Conservation (phyloP, 805 yeast genomes). For the Nakazawaea sp. region DNA sequence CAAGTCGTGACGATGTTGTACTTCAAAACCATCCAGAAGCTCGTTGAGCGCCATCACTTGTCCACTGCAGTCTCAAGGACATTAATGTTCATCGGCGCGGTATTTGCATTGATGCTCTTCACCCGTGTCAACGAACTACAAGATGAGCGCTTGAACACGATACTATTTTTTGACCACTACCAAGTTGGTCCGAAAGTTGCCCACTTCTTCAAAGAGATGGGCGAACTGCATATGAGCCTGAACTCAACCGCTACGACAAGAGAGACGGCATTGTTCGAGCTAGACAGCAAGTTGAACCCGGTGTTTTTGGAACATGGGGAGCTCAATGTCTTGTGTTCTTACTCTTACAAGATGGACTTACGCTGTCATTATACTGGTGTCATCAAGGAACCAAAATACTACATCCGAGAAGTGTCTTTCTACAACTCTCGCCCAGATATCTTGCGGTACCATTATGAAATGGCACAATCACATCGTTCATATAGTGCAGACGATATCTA, state of each 20-base stretch:
- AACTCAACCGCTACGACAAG: not conserved
- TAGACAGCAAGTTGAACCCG: constrained; percentile 10
- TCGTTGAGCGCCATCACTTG: not conserved
- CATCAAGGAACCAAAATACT: constrained; percentile 10
- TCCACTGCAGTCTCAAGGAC: constrained; percentile 1
- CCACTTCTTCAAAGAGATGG: constrained; percentile 9
- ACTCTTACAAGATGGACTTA: constrained; percentile 1
- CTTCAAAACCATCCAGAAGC: not conserved
- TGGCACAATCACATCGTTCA: not conserved
- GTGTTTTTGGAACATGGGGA: constrained; percentile 12
- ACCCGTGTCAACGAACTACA: not conserved
- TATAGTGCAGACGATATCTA: constrained; percentile 1
- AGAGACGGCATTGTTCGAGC: constrained; percentile 3
- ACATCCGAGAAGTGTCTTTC: constrained; percentile 9
- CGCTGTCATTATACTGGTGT: constrained; percentile 8
- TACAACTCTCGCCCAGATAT: constrained; percentile 8
- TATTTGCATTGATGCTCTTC: not conserved
- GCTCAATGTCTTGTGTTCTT: constrained; percentile 8
- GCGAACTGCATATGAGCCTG: not conserved
- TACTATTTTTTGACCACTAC: constrained; percentile 3
- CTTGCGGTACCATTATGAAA: not conserved
- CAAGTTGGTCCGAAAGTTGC: constrained; percentile 8
- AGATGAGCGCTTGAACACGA: constrained; percentile 4
- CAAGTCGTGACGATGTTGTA: not conserved
- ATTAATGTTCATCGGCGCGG: not conserved